Evolutionary conservation across 768 basidiomycete species (phyloP), one percentile per base, ranked within the genome.

Genomic region (Trametes punicea): DNA sequence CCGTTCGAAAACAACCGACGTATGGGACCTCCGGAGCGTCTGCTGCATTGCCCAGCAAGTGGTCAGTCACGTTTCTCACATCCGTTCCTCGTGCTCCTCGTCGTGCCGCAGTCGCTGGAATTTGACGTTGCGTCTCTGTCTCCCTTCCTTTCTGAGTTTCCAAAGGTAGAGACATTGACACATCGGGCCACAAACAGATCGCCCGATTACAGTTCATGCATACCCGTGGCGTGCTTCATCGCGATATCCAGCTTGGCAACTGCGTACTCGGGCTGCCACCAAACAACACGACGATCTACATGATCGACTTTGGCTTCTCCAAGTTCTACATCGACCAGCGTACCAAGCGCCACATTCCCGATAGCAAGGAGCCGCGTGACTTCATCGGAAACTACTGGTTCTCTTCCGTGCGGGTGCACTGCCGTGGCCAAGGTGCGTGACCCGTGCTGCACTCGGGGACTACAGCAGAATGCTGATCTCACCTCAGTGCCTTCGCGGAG

Each of bases 361-460:
- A 90, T 54, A 84, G 82, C 62, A 82, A 77, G 49, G 71, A 70
- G 27, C 84, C 83, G 65, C 81, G 87, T 38, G 84, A 88, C 63
- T 90, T 91, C 60, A 82, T 90, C 49, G 88, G 88, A 23, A 91
- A 91, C 66, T 91, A 90, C 66, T 91, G 87, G 87, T 91, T 91
- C 66, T 84, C 81, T 44, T 86, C 88, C 10, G 79, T 90, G 3
- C 81, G 79, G 36, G 89, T 90, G 10, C 88, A 91, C 68, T 91
- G 88, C 62, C 81, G 81, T 45, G 85, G 85, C 51, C 84, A 81
- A 77, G 86, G 88, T 87, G 45, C 36, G 70, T 20, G 9, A n/a
- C 18, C 25, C 20, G 39, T 23, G 16, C 18, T 18, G 13, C 40
- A 20, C 44, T 25, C 2, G 31, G 25, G 39, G n/a, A 31, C 23